phyloP scores from a whole-genome alignment of 2,329 filamentous ascomycete species.

The Venturia oleaginea region DNA sequence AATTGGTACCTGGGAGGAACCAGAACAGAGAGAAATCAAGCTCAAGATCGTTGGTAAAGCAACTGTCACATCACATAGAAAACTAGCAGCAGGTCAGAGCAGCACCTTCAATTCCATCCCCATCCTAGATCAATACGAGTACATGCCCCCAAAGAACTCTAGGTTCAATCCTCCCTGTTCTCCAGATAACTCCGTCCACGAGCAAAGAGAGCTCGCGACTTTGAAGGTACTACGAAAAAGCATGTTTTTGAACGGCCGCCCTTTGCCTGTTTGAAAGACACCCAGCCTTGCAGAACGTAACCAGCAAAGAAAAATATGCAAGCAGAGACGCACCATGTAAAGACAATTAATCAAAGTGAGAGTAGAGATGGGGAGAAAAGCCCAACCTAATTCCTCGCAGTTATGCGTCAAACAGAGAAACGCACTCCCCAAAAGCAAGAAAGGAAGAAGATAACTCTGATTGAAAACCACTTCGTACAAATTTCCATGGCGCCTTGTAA shows the following conservation, averaged over 20 bases:
- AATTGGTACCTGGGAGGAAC: too few relatives aligned
- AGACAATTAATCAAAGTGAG: slow-evolving; percentile 2
- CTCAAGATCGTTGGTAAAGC: neutral
- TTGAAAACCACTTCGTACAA: slow-evolving; percentile 7
- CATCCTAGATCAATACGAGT: slow-evolving; percentile 4
- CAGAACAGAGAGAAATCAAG: neutral
- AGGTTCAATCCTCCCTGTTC: neutral
- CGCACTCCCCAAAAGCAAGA: neutral
- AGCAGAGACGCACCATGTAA: neutral
- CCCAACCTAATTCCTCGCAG: neutral
- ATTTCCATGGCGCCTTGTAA: slow-evolving; percentile 6
- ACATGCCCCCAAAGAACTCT: neutral
- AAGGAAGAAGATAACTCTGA: neutral
- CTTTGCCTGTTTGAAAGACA: neutral
- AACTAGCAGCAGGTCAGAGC: neutral
- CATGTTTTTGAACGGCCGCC: slow-evolving; percentile 2
- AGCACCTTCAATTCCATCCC: neutral
- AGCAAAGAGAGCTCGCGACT: neutral
- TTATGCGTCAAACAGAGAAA: neutral
- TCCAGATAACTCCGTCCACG: slow-evolving; percentile 1
- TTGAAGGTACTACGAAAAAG: neutral
- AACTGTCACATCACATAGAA: neutral
- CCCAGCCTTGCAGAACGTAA: neutral
- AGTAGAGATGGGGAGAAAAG: neutral
- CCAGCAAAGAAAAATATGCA: neutral